Percentiles rank a stretch among this genome's conserved stretches.
These are phyloP conservation scores for Leccinum fallax DNA, from an alignment of 1,284 basidiomycete species.

Conservation along the genomic window DNA sequence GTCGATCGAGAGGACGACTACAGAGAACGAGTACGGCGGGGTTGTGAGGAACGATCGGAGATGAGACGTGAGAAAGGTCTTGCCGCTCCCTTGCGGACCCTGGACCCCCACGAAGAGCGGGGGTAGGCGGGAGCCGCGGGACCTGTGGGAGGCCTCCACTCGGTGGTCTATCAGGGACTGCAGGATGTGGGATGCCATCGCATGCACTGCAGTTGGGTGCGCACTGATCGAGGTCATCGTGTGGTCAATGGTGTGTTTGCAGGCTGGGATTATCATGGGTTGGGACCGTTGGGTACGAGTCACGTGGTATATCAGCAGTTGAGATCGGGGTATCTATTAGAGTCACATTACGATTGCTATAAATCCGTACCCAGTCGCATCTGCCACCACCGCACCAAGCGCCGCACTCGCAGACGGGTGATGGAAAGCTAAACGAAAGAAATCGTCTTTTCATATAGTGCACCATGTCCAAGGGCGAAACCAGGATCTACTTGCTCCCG, in stretches of 20 bases:
- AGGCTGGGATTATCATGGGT: neutral
- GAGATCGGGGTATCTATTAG: constrained; percentile 10
- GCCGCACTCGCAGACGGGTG: constrained; percentile 10
- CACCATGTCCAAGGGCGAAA: neutral
- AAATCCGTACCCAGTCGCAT: constrained; percentile 31
- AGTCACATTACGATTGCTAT: constrained; percentile 28
- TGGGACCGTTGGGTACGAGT: neutral
- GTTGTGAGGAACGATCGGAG: constrained; percentile 53
- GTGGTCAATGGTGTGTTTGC: too few species aligned
- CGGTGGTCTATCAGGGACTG: constrained; percentile 37
- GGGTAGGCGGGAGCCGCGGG: constrained; percentile 13
- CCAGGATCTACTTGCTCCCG: constrained; percentile 30
- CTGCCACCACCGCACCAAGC: constrained; percentile 18
- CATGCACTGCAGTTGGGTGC: constrained; percentile 36
- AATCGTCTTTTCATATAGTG: constrained; percentile 4
- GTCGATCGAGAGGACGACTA: constrained; percentile 79
- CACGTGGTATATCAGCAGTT: constrained; percentile 20
- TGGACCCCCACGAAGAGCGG: constrained; percentile 82
- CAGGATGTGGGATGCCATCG: constrained; percentile 49
- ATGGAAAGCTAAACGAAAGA: constrained; percentile 5
- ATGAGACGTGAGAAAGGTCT: constrained; percentile 68
- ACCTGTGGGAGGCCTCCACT: constrained; percentile 17
- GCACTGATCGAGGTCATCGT: constrained; percentile 14
- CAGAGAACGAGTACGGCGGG: constrained; percentile 53
- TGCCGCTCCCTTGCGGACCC: constrained; percentile 87